Percentiles rank a stretch among this genome's conserved stretches.
These are phyloP conservation scores for Epichloe brachyelytri DNA, from an alignment of 2,329 filamentous ascomycete genomes.

Conservation along the genomic window DNA sequence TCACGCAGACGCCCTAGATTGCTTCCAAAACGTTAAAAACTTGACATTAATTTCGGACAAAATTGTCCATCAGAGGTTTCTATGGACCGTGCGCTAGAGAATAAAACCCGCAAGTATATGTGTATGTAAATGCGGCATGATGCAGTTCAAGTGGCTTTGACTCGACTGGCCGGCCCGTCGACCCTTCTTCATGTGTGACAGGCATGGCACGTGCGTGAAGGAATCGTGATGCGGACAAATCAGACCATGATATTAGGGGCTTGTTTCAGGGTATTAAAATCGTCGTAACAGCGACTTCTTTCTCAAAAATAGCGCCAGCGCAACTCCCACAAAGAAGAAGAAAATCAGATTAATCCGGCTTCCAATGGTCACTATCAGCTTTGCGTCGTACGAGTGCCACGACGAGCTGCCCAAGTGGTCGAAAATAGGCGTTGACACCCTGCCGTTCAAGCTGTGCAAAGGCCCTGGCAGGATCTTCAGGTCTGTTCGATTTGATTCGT, in stretches of 20 bases:
- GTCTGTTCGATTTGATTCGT: slow-evolving; percentile 17
- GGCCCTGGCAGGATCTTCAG: slow-evolving; percentile 25
- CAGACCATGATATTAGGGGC: neutral
- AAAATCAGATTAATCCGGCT: slow-evolving; percentile 7
- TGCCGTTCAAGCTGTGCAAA: slow-evolving; percentile 26
- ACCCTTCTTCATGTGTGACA: neutral
- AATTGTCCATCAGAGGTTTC: neutral
- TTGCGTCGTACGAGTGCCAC: slow-evolving; percentile 27
- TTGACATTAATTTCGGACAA: neutral
- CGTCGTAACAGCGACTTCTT: slow-evolving; percentile 9
- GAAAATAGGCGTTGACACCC: slow-evolving; percentile 26
- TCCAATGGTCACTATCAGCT: slow-evolving; percentile 10
- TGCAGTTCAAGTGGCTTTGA: neutral
- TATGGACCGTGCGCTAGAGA: slow-evolving; percentile 3
- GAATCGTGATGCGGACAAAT: neutral
- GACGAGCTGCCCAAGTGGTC: slow-evolving; percentile 28
- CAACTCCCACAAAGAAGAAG: slow-evolving; percentile 11
- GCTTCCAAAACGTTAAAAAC: neutral
- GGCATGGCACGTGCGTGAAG: neutral
- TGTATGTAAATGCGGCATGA: slow-evolving; percentile 1
- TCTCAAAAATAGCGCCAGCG: slow-evolving; percentile 10
- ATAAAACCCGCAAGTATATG: slow-evolving; percentile 1
- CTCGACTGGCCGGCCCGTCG: neutral
- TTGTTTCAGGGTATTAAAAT: slow-evolving; percentile 4
- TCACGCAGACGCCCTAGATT: neutral